Evolutionary conservation across 805 yeast species (phyloP).

Genomic region (Sugiyamaella floridensis): DNA sequence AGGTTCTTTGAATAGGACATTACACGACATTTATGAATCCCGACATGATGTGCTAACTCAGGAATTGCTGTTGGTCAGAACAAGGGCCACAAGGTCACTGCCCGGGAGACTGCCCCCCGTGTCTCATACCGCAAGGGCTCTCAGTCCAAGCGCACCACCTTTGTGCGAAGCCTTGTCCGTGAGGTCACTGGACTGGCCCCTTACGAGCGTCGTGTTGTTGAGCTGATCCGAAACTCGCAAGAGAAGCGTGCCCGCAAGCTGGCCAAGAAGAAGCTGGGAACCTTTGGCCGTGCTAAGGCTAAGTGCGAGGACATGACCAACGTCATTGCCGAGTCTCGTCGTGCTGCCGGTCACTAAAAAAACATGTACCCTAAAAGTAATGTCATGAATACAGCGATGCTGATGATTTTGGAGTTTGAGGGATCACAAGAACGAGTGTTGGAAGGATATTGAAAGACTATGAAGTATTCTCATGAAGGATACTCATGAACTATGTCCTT

Average conservation of each 20-base stretch:
- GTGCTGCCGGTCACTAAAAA: slow-evolving; percentile 21
- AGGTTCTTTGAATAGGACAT: neutral
- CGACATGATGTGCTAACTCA: slow-evolving; percentile 20
- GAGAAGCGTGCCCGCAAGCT: slow-evolving; percentile 99
- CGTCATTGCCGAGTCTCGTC: slow-evolving; percentile 93
- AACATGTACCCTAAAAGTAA: slow-evolving; percentile 1
- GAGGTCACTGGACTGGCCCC: slow-evolving; percentile 99
- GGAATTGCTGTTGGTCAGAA: slow-evolving; percentile 96
- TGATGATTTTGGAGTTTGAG: neutral
- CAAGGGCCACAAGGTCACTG: slow-evolving; percentile 97
- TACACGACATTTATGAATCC: neutral
- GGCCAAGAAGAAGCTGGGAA: slow-evolving; percentile 98
- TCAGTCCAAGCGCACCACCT: slow-evolving; percentile 87
- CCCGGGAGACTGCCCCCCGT: slow-evolving; percentile 78
- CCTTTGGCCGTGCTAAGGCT: slow-evolving; percentile 98
- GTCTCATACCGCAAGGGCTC: slow-evolving; percentile 96
- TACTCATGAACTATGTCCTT: too few species aligned
- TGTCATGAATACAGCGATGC: neutral
- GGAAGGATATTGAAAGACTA: too few species aligned
- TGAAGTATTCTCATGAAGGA: too few species aligned
- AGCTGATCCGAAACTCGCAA: slow-evolving; percentile 99
- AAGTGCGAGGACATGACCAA: slow-evolving; percentile 98
- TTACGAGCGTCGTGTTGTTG: slow-evolving; percentile 99
- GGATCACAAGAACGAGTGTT: neutral
- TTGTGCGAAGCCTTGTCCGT: slow-evolving; percentile 90